Base-by-base conservation (phyloP, 2,329 filamentous ascomycete genomes). In the Stylonectria norvegica region DNA sequence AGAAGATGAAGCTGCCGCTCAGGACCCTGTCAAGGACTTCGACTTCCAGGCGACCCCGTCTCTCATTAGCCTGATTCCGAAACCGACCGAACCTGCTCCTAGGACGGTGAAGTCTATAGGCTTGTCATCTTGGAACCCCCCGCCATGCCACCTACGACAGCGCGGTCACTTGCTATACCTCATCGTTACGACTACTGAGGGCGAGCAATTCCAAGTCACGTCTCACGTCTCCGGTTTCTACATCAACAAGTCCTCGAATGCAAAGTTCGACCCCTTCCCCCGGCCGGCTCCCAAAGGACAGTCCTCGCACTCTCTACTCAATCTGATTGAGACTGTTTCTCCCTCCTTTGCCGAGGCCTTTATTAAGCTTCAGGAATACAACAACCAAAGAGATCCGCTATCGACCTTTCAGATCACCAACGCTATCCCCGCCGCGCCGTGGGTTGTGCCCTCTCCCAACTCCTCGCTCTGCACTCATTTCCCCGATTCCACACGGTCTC, bases 361-460 rank as follows among this genome's bases (percentile, higher is more conserved):
- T 64, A 72, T 80, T 50, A 75, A 83, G 46, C 73, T 97, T 32
- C 86, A 95, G 58, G 86, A 94, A 58, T 83, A 81, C 65, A 95
- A 93, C 66, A 86, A 85, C 63, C 76, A 81, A 58, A 86, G 85
- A 59, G 93, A 98, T 56, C 87, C 93, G 20, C 72, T 98, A 43
- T 85, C 90, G 20, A 93, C 88, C 34, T 97, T 95, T 71, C 90
- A 95, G 63, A 89, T 97, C 62, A 93, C 91, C 37, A 97, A 97
- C 64, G 85, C 91, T 19, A 88, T 95, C 38, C 93, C 93, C 2
- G 82, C 90, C 20, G 89, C 86, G 50, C 93, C 93, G 16, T 98
- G 93, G 93, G 72, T 91, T 40, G 89, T 97, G 19, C 81, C 89
- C 15, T 72, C 82, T 5, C 73, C 81, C 9, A 76, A 76, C 10